phyloP scores from a whole-genome alignment of 2,329 filamentous ascomycete genomes.

The Alternaria hordeiaustralica region DNA sequence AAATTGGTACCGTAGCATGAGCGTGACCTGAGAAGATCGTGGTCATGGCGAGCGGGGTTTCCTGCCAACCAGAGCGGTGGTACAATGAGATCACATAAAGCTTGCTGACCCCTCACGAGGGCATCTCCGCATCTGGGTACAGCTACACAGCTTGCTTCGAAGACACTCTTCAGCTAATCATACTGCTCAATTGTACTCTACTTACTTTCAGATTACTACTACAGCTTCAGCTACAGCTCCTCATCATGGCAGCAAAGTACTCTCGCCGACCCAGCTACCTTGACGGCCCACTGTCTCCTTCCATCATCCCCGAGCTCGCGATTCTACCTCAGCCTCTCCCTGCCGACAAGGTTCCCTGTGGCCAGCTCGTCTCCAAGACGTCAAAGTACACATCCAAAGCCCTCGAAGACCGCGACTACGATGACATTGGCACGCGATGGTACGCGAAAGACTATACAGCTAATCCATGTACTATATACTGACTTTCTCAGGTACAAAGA shows the following conservation, averaged over 20 bases:
- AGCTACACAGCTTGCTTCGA: constrained; percentile 15
- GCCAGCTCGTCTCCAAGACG: constrained; percentile 40
- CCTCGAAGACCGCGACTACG: constrained; percentile 44
- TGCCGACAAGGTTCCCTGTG: constrained; percentile 34
- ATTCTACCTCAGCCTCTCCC: constrained; percentile 42
- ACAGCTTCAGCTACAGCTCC: constrained; percentile 6
- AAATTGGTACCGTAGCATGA: constrained; percentile 28
- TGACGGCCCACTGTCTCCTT: constrained; percentile 38
- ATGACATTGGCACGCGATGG: constrained; percentile 44
- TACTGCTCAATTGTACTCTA: constrained; percentile 8
- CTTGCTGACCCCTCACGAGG: constrained; percentile 42
- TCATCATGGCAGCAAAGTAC: constrained; percentile 35
- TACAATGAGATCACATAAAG: constrained; percentile 47
- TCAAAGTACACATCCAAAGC: constrained; percentile 36
- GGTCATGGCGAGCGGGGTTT: constrained; percentile 32
- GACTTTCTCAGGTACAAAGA: constrained; percentile 35
- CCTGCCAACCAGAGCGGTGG: constrained; percentile 22
- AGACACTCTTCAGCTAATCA: background rate
- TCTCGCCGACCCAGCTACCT: constrained; percentile 36
- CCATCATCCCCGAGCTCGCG: constrained; percentile 40
- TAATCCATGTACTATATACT: background rate
- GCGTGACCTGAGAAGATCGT: constrained; percentile 38
- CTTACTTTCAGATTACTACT: background rate
- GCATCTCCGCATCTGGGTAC: constrained; percentile 26
- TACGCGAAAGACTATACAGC: constrained; percentile 3